phyloP scores from a whole-genome alignment of 805 yeast species.

The Wickerhamiella alocasiicola region DNA sequence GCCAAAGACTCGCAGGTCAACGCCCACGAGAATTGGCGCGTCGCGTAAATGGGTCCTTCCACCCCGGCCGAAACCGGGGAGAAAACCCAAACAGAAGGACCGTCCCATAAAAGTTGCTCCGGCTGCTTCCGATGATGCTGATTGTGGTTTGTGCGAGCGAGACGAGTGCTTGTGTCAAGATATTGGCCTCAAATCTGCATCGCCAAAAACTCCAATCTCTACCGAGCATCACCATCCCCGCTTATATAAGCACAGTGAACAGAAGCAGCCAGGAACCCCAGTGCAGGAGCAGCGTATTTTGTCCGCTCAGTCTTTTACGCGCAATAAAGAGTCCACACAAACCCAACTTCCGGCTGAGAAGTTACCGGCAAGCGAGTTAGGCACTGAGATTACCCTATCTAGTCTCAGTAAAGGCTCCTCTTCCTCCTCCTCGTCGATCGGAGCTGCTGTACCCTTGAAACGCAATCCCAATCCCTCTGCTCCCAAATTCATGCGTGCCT shows the following conservation, averaged over 20 bases:
- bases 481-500: slow-evolving; percentile 4
- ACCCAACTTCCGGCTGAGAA: no score
- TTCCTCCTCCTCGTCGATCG: background rate
- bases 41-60: slow-evolving; percentile 78
- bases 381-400: slow-evolving; percentile 15
- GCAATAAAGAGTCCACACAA: no score
- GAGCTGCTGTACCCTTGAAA: background rate
- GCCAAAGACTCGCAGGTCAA: background rate
- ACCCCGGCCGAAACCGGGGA: slow-evolving; percentile 62
- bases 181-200: slow-evolving; percentile 22
- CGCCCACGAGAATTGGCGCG: slow-evolving; percentile 31
- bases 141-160: slow-evolving; percentile 26
- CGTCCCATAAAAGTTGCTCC: slow-evolving; percentile 59
- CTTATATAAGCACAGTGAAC: background rate
- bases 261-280: background rate
- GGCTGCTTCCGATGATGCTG: slow-evolving; percentile 15
- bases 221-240: background rate
- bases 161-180: slow-evolving; percentile 28
- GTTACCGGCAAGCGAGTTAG: background rate
- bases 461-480: slow-evolving; percentile 2
- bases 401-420: slow-evolving; percentile 1
- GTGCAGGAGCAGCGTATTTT: no score
- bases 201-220: background rate
- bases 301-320: no score
- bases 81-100: slow-evolving; percentile 81